Evolutionary conservation across 2,329 filamentous ascomycete genomes (phyloP), one percentile per base, ranked within the genome.

Genomic region (Metarhizium humberi): DNA sequence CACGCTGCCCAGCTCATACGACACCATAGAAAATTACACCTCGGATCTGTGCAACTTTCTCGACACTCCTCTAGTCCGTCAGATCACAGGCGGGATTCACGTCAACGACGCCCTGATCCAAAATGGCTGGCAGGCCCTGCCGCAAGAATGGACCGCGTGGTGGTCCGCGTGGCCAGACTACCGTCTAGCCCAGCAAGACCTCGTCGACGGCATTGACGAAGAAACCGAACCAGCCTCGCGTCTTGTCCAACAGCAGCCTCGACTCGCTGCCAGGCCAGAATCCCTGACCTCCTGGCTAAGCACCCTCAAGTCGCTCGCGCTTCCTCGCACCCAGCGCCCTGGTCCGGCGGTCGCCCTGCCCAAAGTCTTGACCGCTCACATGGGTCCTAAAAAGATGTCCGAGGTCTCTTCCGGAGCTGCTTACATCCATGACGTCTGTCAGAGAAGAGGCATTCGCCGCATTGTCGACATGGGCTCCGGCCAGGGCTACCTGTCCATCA

Each of bases 11-110:
- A 20, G 18, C 16, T 55, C 56, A 8, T 61, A 61, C 38, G 38
- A 50, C 45, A 59, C 47, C 54, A 38, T 62, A 11, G 49, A 60
- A 32, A 46, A 52, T 25, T 67, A 68, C 48, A 61, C 64, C 3
- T 36, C 61, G 2, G 52, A 63, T 6, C 57, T 69, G 0, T 54
- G 53, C 6, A 42, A 53, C 1, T 67, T 69, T 34, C 56, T 66
- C n/a, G 45, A 56, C 4, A 60, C 65, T 6, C 59, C 67, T 4
- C 55, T 69, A 13, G 59, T 68, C 11, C 64, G 61, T 6, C 67
- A 69, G 34, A 63, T 69, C 36, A 67, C 66, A 1, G 67, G 67
- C 3, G 67, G 63, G n/a, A 64, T 69, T 34, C 67, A 69, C 52
- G 67, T 69, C 53, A 69, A 69, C 45, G 67, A 69, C 55, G 64